Evolutionary conservation across 345 rosid genomes (phyloP).

Genomic region (Salix suchowensis): DNA sequence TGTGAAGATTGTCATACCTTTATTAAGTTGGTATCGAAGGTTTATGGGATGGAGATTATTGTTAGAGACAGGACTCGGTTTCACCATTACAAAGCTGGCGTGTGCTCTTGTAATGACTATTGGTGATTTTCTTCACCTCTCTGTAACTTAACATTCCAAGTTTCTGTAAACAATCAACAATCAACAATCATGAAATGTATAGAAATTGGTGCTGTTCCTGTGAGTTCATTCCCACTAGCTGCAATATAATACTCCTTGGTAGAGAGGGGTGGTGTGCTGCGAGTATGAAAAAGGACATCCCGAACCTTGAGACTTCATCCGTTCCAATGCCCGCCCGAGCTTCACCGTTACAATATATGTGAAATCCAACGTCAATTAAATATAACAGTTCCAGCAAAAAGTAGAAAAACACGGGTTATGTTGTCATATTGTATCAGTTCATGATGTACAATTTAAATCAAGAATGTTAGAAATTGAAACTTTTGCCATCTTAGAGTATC

Average conservation of each 20-base stretch:
- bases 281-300: not conserved
- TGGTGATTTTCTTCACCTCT: conserved; percentile 21
- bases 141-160: not conserved
- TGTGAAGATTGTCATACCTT: conserved; percentile 45
- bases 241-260: no score
- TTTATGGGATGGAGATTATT: conserved; percentile 22
- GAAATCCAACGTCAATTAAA: not conserved
- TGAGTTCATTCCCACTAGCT: not conserved
- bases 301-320: not conserved
- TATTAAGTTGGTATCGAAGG: conserved; percentile 33
- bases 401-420: not conserved
- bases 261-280: no score
- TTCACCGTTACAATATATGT: no score
- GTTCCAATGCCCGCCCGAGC: no score
- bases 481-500: not conserved
- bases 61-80: conserved; percentile 40
- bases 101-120: conserved; percentile 37
- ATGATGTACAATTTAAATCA: not conserved
- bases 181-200: not conserved
- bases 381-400: not conserved
- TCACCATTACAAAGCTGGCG: conserved; percentile 33
- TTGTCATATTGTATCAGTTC: not conserved
- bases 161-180: not conserved
- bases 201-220: not conserved
- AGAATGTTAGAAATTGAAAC: not conserved